Evolutionary conservation across 2,329 filamentous ascomycete genomes (phyloP).

Genomic region (Aureobasidium leucospermi): DNA sequence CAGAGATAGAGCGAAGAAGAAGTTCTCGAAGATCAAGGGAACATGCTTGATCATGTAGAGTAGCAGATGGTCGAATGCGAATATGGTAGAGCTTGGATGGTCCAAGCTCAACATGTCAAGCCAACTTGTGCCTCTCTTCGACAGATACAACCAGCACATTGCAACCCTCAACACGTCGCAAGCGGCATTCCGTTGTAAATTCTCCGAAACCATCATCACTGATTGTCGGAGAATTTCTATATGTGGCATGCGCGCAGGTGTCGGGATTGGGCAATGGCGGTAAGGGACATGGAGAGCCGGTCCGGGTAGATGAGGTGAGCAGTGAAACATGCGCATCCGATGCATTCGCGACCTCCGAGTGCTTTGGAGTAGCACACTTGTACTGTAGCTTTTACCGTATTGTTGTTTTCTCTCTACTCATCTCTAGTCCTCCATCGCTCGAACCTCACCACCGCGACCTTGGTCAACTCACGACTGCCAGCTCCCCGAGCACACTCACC

Average conservation of each 20-base stretch:
- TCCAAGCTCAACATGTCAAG: background rate
- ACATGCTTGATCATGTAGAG: background rate
- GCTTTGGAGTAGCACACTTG: too few species aligned
- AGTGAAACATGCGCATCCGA: background rate
- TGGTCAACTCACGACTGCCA: background rate
- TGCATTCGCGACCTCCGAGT: background rate
- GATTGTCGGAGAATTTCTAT: background rate
- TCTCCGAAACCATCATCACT: background rate
- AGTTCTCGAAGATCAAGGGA: background rate
- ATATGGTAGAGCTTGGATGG: background rate
- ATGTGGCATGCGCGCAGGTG: background rate
- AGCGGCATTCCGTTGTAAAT: background rate
- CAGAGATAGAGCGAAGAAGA: too few species aligned
- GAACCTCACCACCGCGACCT: background rate
- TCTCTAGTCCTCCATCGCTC: background rate
- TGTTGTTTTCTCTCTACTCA: background rate
- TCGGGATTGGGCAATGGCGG: background rate
- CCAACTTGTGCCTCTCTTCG: too few species aligned
- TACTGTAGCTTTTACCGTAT: background rate
- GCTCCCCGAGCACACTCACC: background rate
- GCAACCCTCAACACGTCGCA: background rate
- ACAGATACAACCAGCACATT: background rate
- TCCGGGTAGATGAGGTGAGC: constrained; percentile 11
- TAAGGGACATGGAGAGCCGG: constrained; percentile 10
- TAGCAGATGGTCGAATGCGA: background rate